These are phyloP conservation scores for Eimeria falciformis DNA, from an alignment of 169 alveolate genomes.

Conservation along the genomic window DNA sequence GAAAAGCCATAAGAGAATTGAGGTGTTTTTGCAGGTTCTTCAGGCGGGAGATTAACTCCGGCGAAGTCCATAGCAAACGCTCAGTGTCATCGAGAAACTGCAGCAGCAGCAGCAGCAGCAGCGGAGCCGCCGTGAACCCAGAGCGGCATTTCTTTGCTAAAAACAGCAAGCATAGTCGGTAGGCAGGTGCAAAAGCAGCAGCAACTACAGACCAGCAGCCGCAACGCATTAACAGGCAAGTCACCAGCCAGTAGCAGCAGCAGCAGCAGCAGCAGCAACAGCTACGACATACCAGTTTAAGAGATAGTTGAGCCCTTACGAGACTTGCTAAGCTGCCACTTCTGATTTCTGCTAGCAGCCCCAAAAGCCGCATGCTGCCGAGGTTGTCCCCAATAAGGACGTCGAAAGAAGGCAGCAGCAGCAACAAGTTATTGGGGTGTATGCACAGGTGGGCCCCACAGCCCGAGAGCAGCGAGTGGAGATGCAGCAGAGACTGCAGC, in stretches of 20 bases:
- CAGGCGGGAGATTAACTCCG: not conserved
- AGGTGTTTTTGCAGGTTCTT: constrained; percentile 25
- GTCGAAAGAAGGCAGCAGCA: constrained; percentile 37
- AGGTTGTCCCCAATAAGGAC: constrained; percentile 22
- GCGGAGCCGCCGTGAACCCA: not conserved
- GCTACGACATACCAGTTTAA: constrained; percentile 3
- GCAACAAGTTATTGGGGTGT: constrained; percentile 41
- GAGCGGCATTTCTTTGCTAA: not conserved
- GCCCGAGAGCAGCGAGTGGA: not conserved
- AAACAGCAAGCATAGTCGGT: not conserved
- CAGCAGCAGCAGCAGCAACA: not conserved
- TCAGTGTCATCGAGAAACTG: constrained; percentile 38
- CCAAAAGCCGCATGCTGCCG: constrained; percentile 11
- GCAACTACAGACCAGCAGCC: constrained; percentile 22
- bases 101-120: constrained; percentile 4
- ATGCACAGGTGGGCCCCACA: constrained; percentile 13
- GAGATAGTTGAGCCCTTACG: constrained; percentile 26
- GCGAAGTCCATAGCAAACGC: constrained; percentile 15
- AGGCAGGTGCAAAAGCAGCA: constrained; percentile 21
- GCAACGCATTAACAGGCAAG: not conserved
- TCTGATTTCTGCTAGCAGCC: not conserved
- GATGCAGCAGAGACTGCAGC: constrained; percentile 7
- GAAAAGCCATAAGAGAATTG: constrained; percentile 22
- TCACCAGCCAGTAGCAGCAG: not conserved
- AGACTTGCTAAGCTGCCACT: not conserved